Evolutionary conservation across 495 filamentous ascomycete species (phyloP).

Genomic region (Chlorociboria aeruginascens): DNA sequence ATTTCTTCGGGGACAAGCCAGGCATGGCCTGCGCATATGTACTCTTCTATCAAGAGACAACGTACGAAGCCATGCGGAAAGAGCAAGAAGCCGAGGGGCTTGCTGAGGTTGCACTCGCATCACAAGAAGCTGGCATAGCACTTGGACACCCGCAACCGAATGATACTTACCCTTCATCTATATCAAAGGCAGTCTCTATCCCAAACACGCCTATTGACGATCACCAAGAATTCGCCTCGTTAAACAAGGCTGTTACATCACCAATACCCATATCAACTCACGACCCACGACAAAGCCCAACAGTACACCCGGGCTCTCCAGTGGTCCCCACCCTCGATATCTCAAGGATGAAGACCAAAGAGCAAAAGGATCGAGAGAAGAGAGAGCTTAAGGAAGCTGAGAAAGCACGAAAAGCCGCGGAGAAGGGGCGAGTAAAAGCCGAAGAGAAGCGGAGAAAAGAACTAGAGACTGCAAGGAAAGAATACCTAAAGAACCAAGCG

Average conservation of each 20-base stretch:
- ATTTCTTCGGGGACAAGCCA: conserved; percentile 91
- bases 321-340: conserved; percentile 17
- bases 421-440: conserved; percentile 51
- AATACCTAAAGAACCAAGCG: conserved; percentile 41
- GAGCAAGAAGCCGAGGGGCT: conserved; percentile 73
- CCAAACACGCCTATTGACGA: conserved; percentile 31
- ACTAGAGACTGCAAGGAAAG: conserved; percentile 36
- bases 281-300: conserved; percentile 4
- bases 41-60: conserved; percentile 95
- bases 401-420: conserved; percentile 50
- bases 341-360: conserved; percentile 36
- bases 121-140: conserved; percentile 39
- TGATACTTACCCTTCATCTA: conserved; percentile 22
- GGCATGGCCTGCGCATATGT: conserved; percentile 93
- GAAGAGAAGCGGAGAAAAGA: conserved; percentile 56
- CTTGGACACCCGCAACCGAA: conserved; percentile 31
- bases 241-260: conserved; percentile 50
- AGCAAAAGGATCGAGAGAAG: conserved; percentile 40
- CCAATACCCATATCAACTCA: conserved; percentile 26
- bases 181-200: conserved; percentile 22
- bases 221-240: conserved; percentile 35
- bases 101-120: conserved; percentile 46
- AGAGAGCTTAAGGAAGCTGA: conserved; percentile 43
- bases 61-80: conserved; percentile 70
- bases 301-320: background rate